Evolutionary conservation across 1,284 basidiomycete species (phyloP).

Genomic region (Irpex sp.): DNA sequence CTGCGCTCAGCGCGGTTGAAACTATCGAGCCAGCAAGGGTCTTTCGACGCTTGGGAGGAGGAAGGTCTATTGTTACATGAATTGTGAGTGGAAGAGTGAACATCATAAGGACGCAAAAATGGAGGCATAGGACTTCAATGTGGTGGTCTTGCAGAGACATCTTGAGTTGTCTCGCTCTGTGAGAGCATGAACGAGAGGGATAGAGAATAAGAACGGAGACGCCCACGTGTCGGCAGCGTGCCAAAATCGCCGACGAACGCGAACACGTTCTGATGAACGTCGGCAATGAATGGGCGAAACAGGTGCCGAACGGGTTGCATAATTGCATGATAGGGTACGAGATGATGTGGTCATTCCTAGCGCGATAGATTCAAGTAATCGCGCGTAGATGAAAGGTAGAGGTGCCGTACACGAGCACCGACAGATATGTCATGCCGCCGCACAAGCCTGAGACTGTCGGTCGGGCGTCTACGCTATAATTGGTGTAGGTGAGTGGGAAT

Average conservation of each 20-base stretch:
- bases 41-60: constrained; percentile 55
- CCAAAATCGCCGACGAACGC: background rate
- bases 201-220: background rate
- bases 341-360: background rate
- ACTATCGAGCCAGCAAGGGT: constrained; percentile 75
- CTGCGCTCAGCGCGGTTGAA: constrained; percentile 75
- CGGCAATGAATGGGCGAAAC: background rate
- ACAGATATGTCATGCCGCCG: background rate
- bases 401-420: background rate
- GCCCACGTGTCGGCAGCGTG: constrained; percentile 5
- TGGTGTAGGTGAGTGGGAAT: too few species aligned
- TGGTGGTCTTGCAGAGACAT: constrained; percentile 1
- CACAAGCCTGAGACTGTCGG: too few species aligned
- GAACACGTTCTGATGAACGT: constrained; percentile 7
- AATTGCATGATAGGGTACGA: background rate
- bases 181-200: constrained; percentile 1
- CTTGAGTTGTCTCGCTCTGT: background rate
- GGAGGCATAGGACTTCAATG: constrained; percentile 8
- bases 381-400: background rate
- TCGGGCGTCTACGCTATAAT: too few species aligned
- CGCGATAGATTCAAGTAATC: background rate
- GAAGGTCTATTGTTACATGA: constrained; percentile 50
- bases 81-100: constrained; percentile 29
- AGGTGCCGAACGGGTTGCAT: background rate
- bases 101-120: constrained; percentile 19